Base-by-base conservation (phyloP, 1,284 basidiomycete species). In the Abortiporus biennis region DNA sequence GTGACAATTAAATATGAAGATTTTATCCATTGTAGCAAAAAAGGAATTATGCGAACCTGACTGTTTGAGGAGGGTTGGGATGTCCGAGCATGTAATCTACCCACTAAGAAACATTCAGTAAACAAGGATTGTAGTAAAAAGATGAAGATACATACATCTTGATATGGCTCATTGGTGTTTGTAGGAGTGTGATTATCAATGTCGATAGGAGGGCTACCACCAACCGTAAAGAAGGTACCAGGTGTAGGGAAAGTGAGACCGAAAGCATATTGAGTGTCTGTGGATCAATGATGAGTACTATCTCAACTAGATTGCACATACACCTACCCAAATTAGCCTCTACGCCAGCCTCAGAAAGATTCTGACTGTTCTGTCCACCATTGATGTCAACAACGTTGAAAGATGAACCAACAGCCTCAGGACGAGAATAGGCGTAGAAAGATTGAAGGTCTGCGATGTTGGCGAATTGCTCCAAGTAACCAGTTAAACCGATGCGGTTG, bases 81-180 rank as follows among this genome's bases (percentile, higher is more conserved):
- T 62, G 48, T 1, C 24, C 32, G 4, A 62, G 49, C n/a, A 64
- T 43, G 45, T 73, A 80, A 47, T 79, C 69, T 13, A 87, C 58
- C 80, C 83, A 85, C 66, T 80, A 49, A 17, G 33, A 29, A 29
- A 29, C n/a, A 8, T 40, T 49, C 57, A 17, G 12, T 20, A 12
- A 21, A 22, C 15, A 17, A 4, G 8, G 21, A 4, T 6, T 31
- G 22, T 39, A 13, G 19, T 38, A 3, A 34, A 36, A 16, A 17
- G 19, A 11, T 19, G 1, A 6, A 21, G 15, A 3, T 2, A 52
- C 67, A 23, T 36, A 76, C 74, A 12, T 70, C 59, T n/a, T 54
- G 45, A 48, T 84, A 85, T 12, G 82, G 81, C 55, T 88, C 85
- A 45, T 85, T 85, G 1, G 69, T 69, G 48, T 84, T 60, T 0